Conservation (phyloP, 805 yeast genomes). For the Kluyveromyces siamensis region DNA sequence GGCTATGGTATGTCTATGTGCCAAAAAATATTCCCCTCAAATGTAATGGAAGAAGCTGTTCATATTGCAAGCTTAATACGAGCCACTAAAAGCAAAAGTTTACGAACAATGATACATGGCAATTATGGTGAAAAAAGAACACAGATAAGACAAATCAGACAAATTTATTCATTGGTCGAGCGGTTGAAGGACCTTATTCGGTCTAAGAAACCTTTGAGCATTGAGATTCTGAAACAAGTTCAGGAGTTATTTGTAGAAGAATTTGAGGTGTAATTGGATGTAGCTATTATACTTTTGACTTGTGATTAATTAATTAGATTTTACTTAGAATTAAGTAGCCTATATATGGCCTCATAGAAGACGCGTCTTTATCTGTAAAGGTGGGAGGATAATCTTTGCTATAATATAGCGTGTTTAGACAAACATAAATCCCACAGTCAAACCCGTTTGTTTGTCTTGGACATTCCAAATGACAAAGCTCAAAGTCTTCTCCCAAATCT, state of each 20-base stretch:
- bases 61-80: conserved; percentile 14
- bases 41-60: conserved; percentile 22
- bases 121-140: conserved; percentile 2
- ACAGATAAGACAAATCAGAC: conserved; percentile 14
- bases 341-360: conserved; percentile 43
- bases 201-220: conserved; percentile 8
- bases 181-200: conserved; percentile 13
- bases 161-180: conserved; percentile 21
- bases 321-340: conserved; percentile 21
- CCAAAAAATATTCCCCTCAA: conserved; percentile 15
- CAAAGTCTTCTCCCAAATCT: conserved; percentile 27
- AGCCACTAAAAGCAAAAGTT: conserved; percentile 2
- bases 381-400: conserved; percentile 40
- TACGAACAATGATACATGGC: conserved; percentile 7
- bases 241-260: conserved; percentile 21
- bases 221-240: conserved; percentile 12
- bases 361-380: conserved; percentile 65
- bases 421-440: conserved; percentile 93
- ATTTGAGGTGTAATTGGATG: conserved; percentile 1
- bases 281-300: neutral
- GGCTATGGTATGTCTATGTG: conserved; percentile 29
- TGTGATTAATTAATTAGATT: neutral
- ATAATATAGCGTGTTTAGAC: conserved; percentile 62
- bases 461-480: conserved; percentile 32
- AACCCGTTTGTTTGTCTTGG: conserved; percentile 87